Conservation (phyloP, 345 rosid species). For the Corchorus capsularis region DNA sequence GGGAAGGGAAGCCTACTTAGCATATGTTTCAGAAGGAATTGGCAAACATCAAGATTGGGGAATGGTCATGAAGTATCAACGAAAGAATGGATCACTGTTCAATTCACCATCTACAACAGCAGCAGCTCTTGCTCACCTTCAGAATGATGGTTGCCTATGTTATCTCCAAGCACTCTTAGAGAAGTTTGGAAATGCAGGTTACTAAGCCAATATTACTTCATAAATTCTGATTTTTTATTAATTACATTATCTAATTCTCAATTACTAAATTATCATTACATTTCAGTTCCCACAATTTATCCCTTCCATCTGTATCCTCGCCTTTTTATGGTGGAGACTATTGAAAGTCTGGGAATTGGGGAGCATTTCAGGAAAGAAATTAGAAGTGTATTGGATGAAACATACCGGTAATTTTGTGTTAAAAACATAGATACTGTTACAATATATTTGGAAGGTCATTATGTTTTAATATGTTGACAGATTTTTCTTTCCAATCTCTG, state of each 20-base stretch:
- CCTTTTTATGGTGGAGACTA: slow-evolving; percentile 59
- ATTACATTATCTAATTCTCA: neutral
- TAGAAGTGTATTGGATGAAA: slow-evolving; percentile 48
- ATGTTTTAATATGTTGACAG: neutral
- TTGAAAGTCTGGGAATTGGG: slow-evolving; percentile 72
- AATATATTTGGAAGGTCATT: neutral
- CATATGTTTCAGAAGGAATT: slow-evolving; percentile 74
- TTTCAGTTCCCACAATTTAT: slow-evolving; percentile 76
- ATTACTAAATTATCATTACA: slow-evolving; percentile 17
- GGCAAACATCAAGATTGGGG: slow-evolving; percentile 60
- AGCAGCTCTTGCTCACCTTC: slow-evolving; percentile 57
- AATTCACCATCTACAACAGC: slow-evolving; percentile 94
- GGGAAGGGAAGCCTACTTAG: slow-evolving; percentile 61
- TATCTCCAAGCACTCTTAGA: slow-evolving; percentile 58
- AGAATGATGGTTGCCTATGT: slow-evolving; percentile 55
- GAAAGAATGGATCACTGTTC: slow-evolving; percentile 74
- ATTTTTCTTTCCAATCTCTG: neutral
- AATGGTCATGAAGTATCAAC: slow-evolving; percentile 62
- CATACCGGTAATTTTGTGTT: slow-evolving; percentile 52
- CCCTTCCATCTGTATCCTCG: slow-evolving; percentile 58
- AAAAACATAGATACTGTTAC: neutral
- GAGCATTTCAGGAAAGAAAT: slow-evolving; percentile 65
- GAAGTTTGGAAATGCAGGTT: slow-evolving; percentile 75
- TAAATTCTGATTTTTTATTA: neutral
- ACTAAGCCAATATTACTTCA: neutral